Percentiles rank a stretch among this genome's conserved stretches.
phyloP scores from a whole-genome alignment of 1,139 yeast species.

The Arxiozyma slooffiae region DNA sequence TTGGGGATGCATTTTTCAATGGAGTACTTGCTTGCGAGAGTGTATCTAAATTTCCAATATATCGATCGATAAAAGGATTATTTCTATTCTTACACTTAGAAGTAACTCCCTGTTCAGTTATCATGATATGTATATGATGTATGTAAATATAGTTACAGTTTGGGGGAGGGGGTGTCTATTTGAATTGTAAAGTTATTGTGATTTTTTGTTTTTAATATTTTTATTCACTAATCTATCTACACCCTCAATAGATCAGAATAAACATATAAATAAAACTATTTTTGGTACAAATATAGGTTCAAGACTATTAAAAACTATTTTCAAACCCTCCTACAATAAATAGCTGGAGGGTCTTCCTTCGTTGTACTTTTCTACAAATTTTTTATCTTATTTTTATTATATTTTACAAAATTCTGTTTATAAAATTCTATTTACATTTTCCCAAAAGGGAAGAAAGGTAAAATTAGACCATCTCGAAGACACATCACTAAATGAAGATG shows the following conservation, averaged over 20 bases:
- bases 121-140: not conserved
- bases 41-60: constrained; percentile 18
- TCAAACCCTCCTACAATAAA: too few relatives aligned
- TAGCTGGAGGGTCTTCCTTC: too few relatives aligned
- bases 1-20: constrained; percentile 8
- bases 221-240: not conserved
- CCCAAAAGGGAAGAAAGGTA: constrained; percentile 8
- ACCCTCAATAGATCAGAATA: not conserved
- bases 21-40: constrained; percentile 18
- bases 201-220: too few relatives aligned
- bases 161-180: too few relatives aligned
- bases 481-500: too few relatives aligned
- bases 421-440: constrained; percentile 4
- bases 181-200: not conserved
- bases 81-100: constrained; percentile 10
- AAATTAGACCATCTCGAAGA: not conserved
- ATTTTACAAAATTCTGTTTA: not conserved
- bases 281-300: too few relatives aligned
- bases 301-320: too few relatives aligned
- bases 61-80: constrained; percentile 22
- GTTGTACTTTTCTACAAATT: not conserved
- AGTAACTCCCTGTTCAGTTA: constrained; percentile 11
- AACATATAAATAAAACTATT: too few relatives aligned
- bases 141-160: not conserved
- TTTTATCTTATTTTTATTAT: not conserved